Percentiles rank a stretch among this genome's conserved stretches.
These are phyloP conservation scores for Raffaelea ambrosiae DNA, from an alignment of 2,329 filamentous ascomycete species.

Conservation along the genomic window DNA sequence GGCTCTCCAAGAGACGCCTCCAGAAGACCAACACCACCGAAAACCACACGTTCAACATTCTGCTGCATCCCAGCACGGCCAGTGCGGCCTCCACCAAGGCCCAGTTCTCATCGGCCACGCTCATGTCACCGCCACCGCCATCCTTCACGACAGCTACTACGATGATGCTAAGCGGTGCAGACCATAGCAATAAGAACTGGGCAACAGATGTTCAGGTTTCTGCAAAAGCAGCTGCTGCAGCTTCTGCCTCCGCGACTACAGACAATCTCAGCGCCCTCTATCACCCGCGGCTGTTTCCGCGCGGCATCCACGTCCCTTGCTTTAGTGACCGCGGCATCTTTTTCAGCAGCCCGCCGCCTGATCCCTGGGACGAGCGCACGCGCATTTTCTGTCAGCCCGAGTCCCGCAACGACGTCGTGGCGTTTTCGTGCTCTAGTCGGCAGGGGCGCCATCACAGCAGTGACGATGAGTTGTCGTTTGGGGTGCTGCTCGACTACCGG, in stretches of 20 bases:
- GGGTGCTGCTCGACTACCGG: constrained; percentile 8
- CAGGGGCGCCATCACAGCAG: constrained; percentile 1
- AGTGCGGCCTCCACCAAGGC: too few relatives aligned
- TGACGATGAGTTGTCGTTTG: constrained; percentile 3
- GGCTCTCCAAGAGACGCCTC: neutral
- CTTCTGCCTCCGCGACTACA: neutral
- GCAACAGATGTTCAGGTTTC: too few relatives aligned
- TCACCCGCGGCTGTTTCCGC: constrained; percentile 5
- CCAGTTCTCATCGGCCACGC: neutral
- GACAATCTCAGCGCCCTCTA: constrained; percentile 1
- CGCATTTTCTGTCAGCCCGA: constrained; percentile 9
- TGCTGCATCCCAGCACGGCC: neutral
- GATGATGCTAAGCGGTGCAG: too few relatives aligned
- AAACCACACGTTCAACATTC: constrained; percentile 6
- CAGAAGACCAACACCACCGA: constrained; percentile 5
- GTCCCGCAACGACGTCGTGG: constrained; percentile 4
- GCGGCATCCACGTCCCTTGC: constrained; percentile 7
- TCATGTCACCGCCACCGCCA: neutral
- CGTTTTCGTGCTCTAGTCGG: constrained; percentile 3
- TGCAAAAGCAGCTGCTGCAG: too few relatives aligned
- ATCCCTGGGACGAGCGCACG: constrained; percentile 7
- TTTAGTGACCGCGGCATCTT: constrained; percentile 5
- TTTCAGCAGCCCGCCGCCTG: neutral
- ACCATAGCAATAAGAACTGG: too few relatives aligned
- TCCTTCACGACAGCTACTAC: too few relatives aligned